These are phyloP conservation scores for Verticillium klebahnii DNA, from an alignment of 2,329 filamentous ascomycete genomes.

Conservation along the genomic window DNA sequence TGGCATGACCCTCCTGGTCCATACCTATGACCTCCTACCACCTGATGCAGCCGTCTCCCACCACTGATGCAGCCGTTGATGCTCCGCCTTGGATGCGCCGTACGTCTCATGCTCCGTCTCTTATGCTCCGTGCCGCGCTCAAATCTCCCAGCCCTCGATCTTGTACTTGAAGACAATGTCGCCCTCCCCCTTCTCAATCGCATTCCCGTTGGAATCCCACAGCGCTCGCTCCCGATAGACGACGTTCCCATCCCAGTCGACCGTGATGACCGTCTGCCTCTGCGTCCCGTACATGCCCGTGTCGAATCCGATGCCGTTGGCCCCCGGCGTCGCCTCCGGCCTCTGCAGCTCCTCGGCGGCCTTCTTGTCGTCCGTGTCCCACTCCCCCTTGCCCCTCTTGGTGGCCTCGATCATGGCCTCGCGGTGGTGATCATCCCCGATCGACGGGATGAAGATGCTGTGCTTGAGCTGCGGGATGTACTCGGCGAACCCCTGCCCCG, in stretches of 20 bases:
- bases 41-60: not conserved
- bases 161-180: constrained; percentile 52
- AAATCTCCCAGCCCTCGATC: constrained; percentile 47
- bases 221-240: constrained; percentile 55
- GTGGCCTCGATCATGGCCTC: constrained; percentile 38
- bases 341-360: constrained; percentile 28
- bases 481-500: constrained; percentile 44
- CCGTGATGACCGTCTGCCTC: constrained; percentile 56
- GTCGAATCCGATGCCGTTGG: constrained; percentile 37
- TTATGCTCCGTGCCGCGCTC: not conserved
- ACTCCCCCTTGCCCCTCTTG: constrained; percentile 30
- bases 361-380: constrained; percentile 32
- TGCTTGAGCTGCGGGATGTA: constrained; percentile 50
- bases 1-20: not conserved
- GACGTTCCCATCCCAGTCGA: constrained; percentile 60
- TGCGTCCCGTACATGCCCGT: constrained; percentile 62
- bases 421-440: constrained; percentile 45
- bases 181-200: constrained; percentile 47
- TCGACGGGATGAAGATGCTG: constrained; percentile 57
- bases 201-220: constrained; percentile 54
- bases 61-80: not conserved
- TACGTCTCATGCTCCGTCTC: not conserved
- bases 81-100: no score
- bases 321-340: constrained; percentile 30
- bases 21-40: not conserved